phyloP scores from a whole-genome alignment of 108 stramenopile species.

The Aurantiochytrium sp. region DNA sequence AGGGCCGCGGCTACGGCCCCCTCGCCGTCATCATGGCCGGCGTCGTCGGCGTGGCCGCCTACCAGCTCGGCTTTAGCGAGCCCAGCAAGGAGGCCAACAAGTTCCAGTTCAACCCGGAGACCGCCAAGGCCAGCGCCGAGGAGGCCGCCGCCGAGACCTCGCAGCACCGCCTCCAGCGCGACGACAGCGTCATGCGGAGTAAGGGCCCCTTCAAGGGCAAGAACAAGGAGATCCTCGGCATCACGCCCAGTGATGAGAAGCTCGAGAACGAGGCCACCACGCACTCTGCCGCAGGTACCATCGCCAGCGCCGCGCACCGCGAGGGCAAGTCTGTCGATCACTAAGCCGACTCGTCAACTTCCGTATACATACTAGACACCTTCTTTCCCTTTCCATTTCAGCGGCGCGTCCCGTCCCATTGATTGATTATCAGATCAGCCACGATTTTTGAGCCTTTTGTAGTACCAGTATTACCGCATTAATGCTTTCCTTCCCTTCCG shows the following conservation, averaged over 20 bases:
- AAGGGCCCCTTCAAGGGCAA: background rate
- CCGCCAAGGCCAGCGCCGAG: background rate
- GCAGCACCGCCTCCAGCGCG: background rate
- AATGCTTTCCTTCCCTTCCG: too few species aligned
- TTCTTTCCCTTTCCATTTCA: too few species aligned
- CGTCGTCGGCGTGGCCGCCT: background rate
- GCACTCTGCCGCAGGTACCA: background rate
- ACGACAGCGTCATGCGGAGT: background rate
- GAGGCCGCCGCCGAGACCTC: background rate
- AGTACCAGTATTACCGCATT: too few species aligned
- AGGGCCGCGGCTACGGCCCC: background rate
- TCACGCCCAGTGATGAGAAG: background rate
- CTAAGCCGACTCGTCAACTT: background rate
- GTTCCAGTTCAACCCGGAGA: background rate
- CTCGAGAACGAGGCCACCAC: background rate
- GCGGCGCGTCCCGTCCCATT: too few species aligned
- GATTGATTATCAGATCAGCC: too few species aligned
- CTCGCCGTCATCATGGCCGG: background rate
- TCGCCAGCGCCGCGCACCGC: background rate
- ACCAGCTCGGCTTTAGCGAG: background rate
- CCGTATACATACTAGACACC: too few species aligned
- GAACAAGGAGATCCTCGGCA: background rate
- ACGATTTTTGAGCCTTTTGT: too few species aligned
- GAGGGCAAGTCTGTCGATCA: background rate
- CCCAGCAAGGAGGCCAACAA: background rate